Evolutionary conservation across 495 filamentous ascomycete genomes (phyloP).

Genomic region (Aspergillus conjunctus): DNA sequence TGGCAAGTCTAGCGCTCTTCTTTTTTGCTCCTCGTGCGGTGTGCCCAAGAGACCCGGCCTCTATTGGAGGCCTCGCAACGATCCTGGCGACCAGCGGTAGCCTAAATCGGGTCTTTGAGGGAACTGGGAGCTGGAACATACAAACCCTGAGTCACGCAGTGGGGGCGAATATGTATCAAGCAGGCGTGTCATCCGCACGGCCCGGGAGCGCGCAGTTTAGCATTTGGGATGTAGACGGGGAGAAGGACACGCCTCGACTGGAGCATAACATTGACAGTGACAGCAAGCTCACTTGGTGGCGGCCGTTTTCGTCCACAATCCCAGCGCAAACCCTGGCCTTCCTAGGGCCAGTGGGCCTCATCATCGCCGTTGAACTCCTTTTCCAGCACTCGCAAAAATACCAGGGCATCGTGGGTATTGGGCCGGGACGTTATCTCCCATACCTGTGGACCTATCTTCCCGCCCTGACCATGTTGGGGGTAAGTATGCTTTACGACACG

Average conservation of each 20-base stretch:
- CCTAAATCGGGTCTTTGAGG: not conserved
- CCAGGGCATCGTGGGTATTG: not conserved
- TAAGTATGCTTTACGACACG: not conserved
- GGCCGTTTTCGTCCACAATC: not conserved
- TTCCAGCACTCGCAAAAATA: not conserved
- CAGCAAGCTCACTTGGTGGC: not conserved
- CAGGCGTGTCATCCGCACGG: not conserved
- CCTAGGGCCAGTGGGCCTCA: not conserved
- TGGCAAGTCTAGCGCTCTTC: not conserved
- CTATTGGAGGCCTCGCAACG: conserved; percentile 21
- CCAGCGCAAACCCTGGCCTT: not conserved
- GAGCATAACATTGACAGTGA: not conserved
- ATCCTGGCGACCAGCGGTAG: conserved; percentile 9
- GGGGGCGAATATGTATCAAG: not conserved
- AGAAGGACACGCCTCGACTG: not conserved
- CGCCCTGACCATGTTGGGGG: not conserved
- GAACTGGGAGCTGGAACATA: not conserved
- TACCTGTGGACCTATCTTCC: not conserved
- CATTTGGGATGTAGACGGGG: not conserved
- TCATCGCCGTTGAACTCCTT: not conserved
- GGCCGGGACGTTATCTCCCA: not conserved
- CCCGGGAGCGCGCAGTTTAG: not conserved
- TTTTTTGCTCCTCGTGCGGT: not conserved
- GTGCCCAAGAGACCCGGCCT: conserved; percentile 21
- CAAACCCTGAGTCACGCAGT: not conserved